Percentiles rank a stretch among this genome's conserved stretches.
These are phyloP conservation scores for Epichloe sylvatica DNA, from an alignment of 2,329 filamentous ascomycete genomes.

Conservation along the genomic window DNA sequence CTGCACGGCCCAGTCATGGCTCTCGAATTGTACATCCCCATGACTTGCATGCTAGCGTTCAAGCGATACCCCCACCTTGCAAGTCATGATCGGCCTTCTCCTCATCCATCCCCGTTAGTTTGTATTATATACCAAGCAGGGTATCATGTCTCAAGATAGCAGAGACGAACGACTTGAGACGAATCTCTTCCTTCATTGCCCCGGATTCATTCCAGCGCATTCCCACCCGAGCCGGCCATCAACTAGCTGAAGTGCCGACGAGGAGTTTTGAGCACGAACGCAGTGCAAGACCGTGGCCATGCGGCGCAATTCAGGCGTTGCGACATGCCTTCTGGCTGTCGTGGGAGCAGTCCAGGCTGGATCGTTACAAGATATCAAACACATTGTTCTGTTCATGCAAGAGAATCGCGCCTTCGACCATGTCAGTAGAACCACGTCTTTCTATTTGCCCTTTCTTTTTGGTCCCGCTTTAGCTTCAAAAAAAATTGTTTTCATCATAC, in stretches of 20 bases:
- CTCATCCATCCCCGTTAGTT: neutral
- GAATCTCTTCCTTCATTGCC: neutral
- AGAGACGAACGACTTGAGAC: neutral
- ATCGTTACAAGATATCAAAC: conserved; percentile 36
- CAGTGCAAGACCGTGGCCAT: neutral
- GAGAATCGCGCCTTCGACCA: conserved; percentile 23
- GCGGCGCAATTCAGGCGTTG: neutral
- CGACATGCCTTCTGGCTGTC: conserved; percentile 8
- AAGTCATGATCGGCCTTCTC: neutral
- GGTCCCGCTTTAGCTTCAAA: too few species aligned
- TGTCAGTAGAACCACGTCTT: conserved; percentile 8
- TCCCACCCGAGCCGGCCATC: too few species aligned
- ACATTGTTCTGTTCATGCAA: conserved; percentile 46
- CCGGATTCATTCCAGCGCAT: neutral
- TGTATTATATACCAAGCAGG: neutral
- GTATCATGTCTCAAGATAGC: neutral
- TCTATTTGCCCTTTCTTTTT: too few species aligned
- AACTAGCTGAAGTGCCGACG: too few species aligned
- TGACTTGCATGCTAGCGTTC: neutral
- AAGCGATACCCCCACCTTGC: neutral
- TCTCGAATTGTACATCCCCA: neutral
- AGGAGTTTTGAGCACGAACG: neutral
- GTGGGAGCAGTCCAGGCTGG: conserved; percentile 15
- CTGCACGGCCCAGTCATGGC: neutral
- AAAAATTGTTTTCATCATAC: too few species aligned